A percentile compares a stretch with the other conserved stretches of the same genome.
These are phyloP conservation scores for Pseudogymnoascus sp. DNA, from an alignment of 2,329 filamentous ascomycete genomes.

Conservation along the genomic window DNA sequence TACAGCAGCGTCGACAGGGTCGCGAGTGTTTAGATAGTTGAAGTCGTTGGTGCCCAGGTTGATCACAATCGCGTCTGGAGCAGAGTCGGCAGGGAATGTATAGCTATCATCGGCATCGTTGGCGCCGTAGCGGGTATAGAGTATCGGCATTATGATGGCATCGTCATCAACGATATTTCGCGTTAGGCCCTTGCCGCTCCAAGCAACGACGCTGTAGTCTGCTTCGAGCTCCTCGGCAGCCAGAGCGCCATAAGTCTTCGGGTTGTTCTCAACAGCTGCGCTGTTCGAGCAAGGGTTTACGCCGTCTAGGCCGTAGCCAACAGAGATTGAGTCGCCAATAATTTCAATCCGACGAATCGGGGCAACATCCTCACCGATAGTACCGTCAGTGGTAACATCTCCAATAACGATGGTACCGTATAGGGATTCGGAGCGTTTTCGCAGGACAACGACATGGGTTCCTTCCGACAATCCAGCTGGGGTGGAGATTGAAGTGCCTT, in stretches of 20 bases:
- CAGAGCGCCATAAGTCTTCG: constrained; percentile 36
- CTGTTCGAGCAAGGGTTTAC: constrained; percentile 33
- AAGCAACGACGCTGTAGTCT: constrained; percentile 37
- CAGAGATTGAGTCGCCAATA: constrained; percentile 38
- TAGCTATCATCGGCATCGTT: constrained; percentile 33
- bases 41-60: constrained; percentile 39
- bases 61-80: constrained; percentile 34
- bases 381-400: constrained; percentile 26
- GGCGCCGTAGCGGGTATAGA: constrained; percentile 37
- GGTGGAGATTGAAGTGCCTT: constrained; percentile 27
- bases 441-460: constrained; percentile 31
- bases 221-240: constrained; percentile 34
- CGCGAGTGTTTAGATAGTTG: constrained; percentile 28
- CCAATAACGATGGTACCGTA: constrained; percentile 31
- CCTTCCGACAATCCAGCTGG: constrained; percentile 28
- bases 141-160: constrained; percentile 32
- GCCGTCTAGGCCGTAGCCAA: constrained; percentile 37
- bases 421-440: constrained; percentile 32
- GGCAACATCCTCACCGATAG: constrained; percentile 18
- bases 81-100: constrained; percentile 28
- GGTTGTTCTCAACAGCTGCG: constrained; percentile 33
- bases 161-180: constrained; percentile 32
- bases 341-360: constrained; percentile 34
- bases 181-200: constrained; percentile 36
- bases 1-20: constrained; percentile 24